These are phyloP conservation scores for Phytophthora nicotianae DNA, from an alignment of 352 stramenopile genomes.

Conservation along the genomic window DNA sequence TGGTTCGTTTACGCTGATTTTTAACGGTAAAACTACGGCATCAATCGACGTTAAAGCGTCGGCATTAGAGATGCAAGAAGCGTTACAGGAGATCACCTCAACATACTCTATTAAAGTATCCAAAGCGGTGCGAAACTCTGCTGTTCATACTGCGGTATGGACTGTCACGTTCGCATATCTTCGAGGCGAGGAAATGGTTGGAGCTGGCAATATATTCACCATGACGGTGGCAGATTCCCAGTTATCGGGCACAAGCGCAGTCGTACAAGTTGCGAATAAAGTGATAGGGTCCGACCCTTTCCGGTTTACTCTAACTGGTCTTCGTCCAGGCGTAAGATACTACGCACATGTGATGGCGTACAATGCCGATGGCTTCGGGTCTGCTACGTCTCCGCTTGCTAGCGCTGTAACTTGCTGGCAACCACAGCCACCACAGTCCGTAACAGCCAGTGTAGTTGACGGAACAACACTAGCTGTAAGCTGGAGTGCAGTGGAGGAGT, in stretches of 20 bases:
- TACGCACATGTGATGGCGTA: slow-evolving; percentile 87
- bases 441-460: slow-evolving; percentile 57
- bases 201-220: slow-evolving; percentile 90
- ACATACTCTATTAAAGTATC: slow-evolving; percentile 88
- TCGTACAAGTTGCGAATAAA: slow-evolving; percentile 77
- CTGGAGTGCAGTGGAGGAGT: slow-evolving; percentile 46
- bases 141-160: slow-evolving; percentile 83
- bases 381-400: slow-evolving; percentile 60
- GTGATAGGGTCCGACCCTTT: slow-evolving; percentile 93
- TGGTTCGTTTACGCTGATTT: slow-evolving; percentile 90
- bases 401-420: slow-evolving; percentile 61
- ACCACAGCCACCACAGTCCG: slow-evolving; percentile 46
- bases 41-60: slow-evolving; percentile 79
- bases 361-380: slow-evolving; percentile 51
- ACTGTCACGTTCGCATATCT: slow-evolving; percentile 95
- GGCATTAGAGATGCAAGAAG: slow-evolving; percentile 85
- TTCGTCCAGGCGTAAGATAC: slow-evolving; percentile 63
- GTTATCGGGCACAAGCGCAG: slow-evolving; percentile 67
- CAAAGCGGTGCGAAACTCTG: slow-evolving; percentile 42
- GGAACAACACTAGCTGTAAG: slow-evolving; percentile 57
- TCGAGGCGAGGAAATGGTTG: slow-evolving; percentile 90
- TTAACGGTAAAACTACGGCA: slow-evolving; percentile 87
- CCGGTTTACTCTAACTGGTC: slow-evolving; percentile 55
- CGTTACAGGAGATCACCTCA: slow-evolving; percentile 71
- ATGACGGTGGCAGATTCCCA: slow-evolving; percentile 57